These are phyloP conservation scores for Leccinum disarticulatum DNA, from an alignment of 768 basidiomycete species.

Conservation along the genomic window DNA sequence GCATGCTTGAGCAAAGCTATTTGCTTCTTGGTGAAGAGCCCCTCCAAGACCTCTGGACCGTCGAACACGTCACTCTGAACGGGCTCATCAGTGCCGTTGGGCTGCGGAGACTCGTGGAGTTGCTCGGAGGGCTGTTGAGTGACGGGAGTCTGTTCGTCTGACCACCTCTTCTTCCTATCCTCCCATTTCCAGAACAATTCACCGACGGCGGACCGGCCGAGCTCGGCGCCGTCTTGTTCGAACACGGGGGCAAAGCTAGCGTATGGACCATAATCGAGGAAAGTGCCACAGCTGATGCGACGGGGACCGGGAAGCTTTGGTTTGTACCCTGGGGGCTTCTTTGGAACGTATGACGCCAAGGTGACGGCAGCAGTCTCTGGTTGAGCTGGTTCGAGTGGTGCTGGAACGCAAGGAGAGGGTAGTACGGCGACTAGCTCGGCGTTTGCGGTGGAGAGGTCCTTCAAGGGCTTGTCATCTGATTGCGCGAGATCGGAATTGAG, in stretches of 20 bases:
- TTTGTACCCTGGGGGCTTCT: conserved; percentile 41
- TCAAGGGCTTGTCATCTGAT: conserved; percentile 41
- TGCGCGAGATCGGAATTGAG: conserved; percentile 47
- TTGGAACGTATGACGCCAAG: conserved; percentile 56
- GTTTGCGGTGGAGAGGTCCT: conserved; percentile 57
- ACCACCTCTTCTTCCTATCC: conserved; percentile 38
- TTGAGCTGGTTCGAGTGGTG: conserved; percentile 32
- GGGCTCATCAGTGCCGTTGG: conserved; percentile 14
- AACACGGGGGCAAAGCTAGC: conserved; percentile 78
- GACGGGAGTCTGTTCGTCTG: conserved; percentile 18
- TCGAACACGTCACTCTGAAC: conserved; percentile 21
- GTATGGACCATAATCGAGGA: conserved; percentile 77
- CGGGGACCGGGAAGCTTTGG: conserved; percentile 49
- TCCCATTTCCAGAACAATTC: conserved; percentile 56
- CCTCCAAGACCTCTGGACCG: conserved; percentile 46
- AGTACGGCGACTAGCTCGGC: conserved; percentile 77
- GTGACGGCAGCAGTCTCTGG: conserved; percentile 36
- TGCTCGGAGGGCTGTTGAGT: conserved; percentile 5
- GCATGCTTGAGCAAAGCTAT: conserved; percentile 57
- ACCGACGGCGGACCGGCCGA: conserved; percentile 61
- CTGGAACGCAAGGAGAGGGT: conserved; percentile 50
- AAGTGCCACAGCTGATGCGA: conserved; percentile 59
- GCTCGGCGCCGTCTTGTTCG: conserved; percentile 72
- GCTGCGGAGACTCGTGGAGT: conserved; percentile 1
- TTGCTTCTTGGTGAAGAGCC: conserved; percentile 57